Evolutionary conservation across 192 early-diverging fungal species (phyloP).

Genomic region (Backusella australiensis): DNA sequence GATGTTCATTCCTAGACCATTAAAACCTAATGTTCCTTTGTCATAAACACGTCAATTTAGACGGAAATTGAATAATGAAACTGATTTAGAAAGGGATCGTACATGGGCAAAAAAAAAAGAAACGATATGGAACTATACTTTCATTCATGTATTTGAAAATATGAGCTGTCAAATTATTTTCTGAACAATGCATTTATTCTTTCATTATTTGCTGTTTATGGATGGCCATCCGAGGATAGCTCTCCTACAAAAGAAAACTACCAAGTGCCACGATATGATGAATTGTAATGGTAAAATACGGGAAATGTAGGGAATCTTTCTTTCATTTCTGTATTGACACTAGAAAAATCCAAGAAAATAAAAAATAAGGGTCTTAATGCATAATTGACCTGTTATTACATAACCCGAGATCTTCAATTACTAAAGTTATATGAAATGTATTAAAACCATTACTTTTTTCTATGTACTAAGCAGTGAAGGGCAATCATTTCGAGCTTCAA

Average conservation of each 20-base stretch:
- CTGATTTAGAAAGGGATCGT: not conserved
- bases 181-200: not conserved
- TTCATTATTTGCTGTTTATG: not conserved
- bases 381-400: not conserved
- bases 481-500: not conserved
- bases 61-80: slow-evolving; percentile 5
- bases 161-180: not conserved
- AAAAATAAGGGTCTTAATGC: not conserved
- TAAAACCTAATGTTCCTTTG: not conserved
- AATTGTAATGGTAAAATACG: not conserved
- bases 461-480: not conserved
- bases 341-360: not conserved
- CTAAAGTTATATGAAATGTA: not conserved
- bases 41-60: not conserved
- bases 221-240: not conserved
- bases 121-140: not conserved
- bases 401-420: not conserved
- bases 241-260: not conserved
- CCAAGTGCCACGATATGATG: not conserved
- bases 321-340: not conserved
- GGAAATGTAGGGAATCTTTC: not conserved
- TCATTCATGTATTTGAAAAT: not conserved
- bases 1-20: not conserved
- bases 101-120: not conserved
- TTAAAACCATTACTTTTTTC: not conserved